A percentile compares a stretch with the other conserved stretches of the same genome.
Conservation (phyloP, 1,284 basidiomycete species). For the Wolfiporia cocos region DNA sequence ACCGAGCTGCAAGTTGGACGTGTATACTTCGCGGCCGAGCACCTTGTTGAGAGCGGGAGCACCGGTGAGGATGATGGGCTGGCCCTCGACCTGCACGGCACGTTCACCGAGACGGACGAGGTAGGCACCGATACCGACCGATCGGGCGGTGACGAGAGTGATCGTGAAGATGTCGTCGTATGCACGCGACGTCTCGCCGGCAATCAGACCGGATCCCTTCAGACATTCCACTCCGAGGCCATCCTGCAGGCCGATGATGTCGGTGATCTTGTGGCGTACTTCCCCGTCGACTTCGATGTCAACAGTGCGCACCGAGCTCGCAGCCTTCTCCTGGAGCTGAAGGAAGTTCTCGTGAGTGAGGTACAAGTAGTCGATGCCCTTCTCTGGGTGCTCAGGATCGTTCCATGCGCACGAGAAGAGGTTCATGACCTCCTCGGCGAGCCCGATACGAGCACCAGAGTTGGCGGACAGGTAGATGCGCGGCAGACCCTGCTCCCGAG, state of each 20-base stretch:
- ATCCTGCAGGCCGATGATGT: conserved; percentile 93
- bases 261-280: conserved; percentile 89
- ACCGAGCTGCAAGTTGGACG: conserved; percentile 97
- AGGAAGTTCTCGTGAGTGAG: conserved; percentile 83
- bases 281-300: conserved; percentile 87
- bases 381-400: conserved; percentile 77
- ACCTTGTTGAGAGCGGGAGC: conserved; percentile 98
- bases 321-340: conserved; percentile 78
- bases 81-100: conserved; percentile 97
- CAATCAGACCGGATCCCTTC: conserved; percentile 95
- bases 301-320: conserved; percentile 74
- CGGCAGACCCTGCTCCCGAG: conserved; percentile 83
- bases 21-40: conserved; percentile 97
- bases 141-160: conserved; percentile 96
- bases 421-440: conserved; percentile 89
- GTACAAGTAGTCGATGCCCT: conserved; percentile 97
- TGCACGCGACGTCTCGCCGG: conserved; percentile 96
- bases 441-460: conserved; percentile 94
- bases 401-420: conserved; percentile 94
- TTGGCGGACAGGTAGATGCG: conserved; percentile 98
- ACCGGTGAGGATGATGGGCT: conserved; percentile 98
- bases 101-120: conserved; percentile 97
- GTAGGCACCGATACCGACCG: conserved; percentile 99
- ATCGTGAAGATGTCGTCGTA: conserved; percentile 99
- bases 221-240: conserved; percentile 98